phyloP scores from a whole-genome alignment of 2,329 filamentous ascomycete genomes.

The Metarhizium anisopliae region DNA sequence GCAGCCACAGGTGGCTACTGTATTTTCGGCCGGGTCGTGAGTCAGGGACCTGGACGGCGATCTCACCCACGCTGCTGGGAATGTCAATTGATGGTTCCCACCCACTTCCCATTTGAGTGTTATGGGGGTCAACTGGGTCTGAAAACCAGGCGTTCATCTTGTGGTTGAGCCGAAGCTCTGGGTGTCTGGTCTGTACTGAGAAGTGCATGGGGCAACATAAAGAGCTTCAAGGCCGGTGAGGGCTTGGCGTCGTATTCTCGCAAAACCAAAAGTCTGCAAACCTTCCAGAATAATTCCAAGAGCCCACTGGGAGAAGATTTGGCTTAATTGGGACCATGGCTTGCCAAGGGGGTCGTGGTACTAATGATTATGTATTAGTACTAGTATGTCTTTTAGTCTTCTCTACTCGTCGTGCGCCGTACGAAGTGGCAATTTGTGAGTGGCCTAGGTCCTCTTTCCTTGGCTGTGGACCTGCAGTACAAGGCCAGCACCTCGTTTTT shows the following conservation, averaged over 20 bases:
- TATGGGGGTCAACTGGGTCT: not conserved
- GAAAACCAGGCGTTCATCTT: too few species aligned
- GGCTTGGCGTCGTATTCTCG: not conserved
- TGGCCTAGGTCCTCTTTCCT: too few species aligned
- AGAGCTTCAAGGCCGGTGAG: not conserved
- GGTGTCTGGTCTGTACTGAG: not conserved
- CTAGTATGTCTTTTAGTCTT: too few species aligned
- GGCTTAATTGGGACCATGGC: too few species aligned
- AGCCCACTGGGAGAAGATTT: not conserved
- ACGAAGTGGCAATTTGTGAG: too few species aligned
- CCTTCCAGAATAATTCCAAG: not conserved
- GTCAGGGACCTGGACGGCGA: not conserved
- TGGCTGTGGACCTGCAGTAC: not conserved
- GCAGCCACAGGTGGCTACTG: not conserved
- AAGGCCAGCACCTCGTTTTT: not conserved
- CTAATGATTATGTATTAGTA: too few species aligned
- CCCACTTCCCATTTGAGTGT: not conserved
- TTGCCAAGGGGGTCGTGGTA: too few species aligned
- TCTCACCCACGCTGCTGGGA: not conserved
- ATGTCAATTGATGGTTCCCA: not conserved
- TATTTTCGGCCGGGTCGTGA: too few species aligned
- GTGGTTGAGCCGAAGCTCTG: too few species aligned
- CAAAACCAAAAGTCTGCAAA: not conserved
- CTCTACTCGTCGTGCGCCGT: too few species aligned
- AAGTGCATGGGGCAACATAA: not conserved